A percentile compares a stretch with the other conserved stretches of the same genome.
These are phyloP conservation scores for Trichoderma polysporum DNA, from an alignment of 2,329 filamentous ascomycete species.

Conservation along the genomic window DNA sequence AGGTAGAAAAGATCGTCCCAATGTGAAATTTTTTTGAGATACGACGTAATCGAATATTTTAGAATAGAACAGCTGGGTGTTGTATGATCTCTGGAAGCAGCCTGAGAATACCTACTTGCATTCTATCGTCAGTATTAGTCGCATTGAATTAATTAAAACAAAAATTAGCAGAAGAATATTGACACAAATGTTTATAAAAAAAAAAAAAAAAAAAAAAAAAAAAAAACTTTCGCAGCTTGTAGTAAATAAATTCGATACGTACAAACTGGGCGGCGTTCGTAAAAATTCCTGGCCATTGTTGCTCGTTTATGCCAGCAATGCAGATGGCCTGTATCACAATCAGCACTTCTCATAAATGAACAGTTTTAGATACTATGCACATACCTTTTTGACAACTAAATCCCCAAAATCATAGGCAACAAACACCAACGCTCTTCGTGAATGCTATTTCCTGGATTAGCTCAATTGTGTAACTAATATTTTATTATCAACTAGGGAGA, in stretches of 20 bases:
- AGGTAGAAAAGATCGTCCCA: not conserved
- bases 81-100: not conserved
- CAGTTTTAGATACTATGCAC: not conserved
- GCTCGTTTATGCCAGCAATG: not conserved
- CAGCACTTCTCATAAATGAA: not conserved
- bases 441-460: not conserved
- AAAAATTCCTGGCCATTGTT: not conserved
- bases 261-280: not conserved
- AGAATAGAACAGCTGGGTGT: not conserved
- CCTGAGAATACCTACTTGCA: not conserved
- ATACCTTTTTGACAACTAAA: not conserved
- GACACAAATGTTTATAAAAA: too few species aligned
- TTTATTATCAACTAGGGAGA: too few species aligned
- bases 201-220: too few species aligned
- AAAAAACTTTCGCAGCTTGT: not conserved
- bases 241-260: not conserved
- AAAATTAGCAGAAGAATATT: too few species aligned
- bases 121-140: too few species aligned
- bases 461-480: not conserved
- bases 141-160: too few species aligned
- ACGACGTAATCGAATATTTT: not conserved
- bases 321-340: not conserved
- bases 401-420: not conserved
- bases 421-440: not conserved
- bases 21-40: not conserved